A percentile compares a stretch with the other conserved stretches of the same genome.
Evolutionary conservation across 768 basidiomycete species (phyloP).

Genomic region (Mycena rosella): DNA sequence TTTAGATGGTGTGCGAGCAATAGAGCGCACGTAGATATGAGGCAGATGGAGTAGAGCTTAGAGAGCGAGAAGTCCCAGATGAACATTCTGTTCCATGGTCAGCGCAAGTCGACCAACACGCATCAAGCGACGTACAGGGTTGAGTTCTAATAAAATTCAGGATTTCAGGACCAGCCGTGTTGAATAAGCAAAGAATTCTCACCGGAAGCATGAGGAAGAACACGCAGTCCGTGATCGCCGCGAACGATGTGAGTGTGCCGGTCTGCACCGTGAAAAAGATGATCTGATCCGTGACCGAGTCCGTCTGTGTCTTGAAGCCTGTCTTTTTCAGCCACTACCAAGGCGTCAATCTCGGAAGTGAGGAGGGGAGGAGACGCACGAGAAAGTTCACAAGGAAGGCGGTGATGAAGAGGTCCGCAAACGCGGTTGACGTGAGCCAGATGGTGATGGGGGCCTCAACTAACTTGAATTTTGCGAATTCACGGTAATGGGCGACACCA

Average conservation of each 20-base stretch:
- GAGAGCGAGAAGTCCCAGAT: constrained; percentile 36
- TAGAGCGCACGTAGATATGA: constrained; percentile 29
- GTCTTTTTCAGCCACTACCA: constrained; percentile 30
- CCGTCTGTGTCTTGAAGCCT: constrained; percentile 33
- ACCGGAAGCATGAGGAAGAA: constrained; percentile 27
- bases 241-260: constrained; percentile 30
- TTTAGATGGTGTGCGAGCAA: background rate
- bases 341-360: background rate
- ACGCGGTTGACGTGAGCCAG: constrained; percentile 32
- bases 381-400: constrained; percentile 34
- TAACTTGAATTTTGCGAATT: constrained; percentile 3
- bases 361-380: constrained; percentile 2
- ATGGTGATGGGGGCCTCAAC: constrained; percentile 16
- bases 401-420: constrained; percentile 37
- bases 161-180: too few species aligned
- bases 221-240: constrained; percentile 31
- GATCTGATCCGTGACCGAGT: constrained; percentile 34
- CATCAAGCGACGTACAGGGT: constrained; percentile 9
- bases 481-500: background rate
- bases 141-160: constrained; percentile 3
- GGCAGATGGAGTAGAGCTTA: constrained; percentile 31
- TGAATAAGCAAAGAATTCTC: background rate
- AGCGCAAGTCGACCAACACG: background rate
- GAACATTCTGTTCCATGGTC: constrained; percentile 17
- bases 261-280: constrained; percentile 38